Conservation (phyloP, 2,329 filamentous ascomycete species). For the Aspergillus oerlinghausenensis region DNA sequence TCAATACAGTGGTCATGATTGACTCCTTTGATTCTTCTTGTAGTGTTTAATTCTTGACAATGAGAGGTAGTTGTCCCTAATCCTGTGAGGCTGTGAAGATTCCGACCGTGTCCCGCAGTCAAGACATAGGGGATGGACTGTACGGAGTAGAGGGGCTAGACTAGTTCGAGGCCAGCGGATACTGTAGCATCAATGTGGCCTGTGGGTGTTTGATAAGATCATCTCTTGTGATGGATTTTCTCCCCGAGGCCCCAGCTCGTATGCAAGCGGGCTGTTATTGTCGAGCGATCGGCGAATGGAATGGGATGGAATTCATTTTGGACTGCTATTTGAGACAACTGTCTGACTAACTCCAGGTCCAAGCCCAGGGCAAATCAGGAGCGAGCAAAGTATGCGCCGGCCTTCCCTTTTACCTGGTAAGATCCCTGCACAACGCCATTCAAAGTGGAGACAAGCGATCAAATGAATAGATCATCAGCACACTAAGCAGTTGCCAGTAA, state of each 20-base stretch:
- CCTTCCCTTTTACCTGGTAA: conserved; percentile 6
- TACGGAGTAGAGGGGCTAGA: neutral
- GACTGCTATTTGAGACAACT: neutral
- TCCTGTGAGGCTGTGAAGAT: neutral
- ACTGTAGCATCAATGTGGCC: neutral
- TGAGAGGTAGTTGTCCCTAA: too few species aligned
- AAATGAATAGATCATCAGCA: neutral
- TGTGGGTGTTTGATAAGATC: neutral
- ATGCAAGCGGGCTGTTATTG: neutral
- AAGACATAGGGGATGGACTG: neutral
- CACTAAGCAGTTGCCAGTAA: neutral
- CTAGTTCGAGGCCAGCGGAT: neutral
- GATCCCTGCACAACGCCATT: conserved; percentile 5
- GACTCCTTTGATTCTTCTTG: neutral
- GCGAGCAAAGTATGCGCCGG: neutral
- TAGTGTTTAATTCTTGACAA: neutral
- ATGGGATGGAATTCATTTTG: neutral
- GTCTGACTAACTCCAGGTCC: neutral
- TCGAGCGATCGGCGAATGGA: neutral
- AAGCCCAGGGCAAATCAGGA: neutral
- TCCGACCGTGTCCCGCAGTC: too few species aligned
- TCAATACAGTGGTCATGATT: neutral
- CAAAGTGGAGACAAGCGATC: conserved; percentile 2
- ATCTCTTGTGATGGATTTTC: neutral
- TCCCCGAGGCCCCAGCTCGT: neutral